Conservation (phyloP, 805 yeast species). For the Metschnikowia similis region DNA sequence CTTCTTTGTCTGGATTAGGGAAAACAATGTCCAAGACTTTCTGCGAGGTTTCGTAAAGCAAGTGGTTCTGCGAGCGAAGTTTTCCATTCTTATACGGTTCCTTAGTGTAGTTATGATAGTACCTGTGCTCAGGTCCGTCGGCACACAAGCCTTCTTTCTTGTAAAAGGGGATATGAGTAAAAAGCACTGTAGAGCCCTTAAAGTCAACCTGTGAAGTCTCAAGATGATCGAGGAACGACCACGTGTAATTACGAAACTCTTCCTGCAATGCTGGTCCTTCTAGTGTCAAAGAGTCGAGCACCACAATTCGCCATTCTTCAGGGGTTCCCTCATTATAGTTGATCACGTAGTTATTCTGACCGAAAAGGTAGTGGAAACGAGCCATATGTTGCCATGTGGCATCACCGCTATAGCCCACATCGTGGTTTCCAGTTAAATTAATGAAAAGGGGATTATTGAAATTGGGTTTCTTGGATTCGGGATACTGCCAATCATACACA, state of each 20-base stretch:
- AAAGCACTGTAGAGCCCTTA: slow-evolving; percentile 72
- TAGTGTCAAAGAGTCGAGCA: slow-evolving; percentile 71
- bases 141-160: slow-evolving; percentile 77
- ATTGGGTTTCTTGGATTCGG: slow-evolving; percentile 25
- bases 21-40: slow-evolving; percentile 69
- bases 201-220: slow-evolving; percentile 45
- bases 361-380: slow-evolving; percentile 69
- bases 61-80: slow-evolving; percentile 81
- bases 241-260: slow-evolving; percentile 60
- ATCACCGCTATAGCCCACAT: slow-evolving; percentile 93
- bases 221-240: slow-evolving; percentile 68
- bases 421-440: slow-evolving; percentile 93
- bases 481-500: slow-evolving; percentile 62
- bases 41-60: slow-evolving; percentile 62
- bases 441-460: slow-evolving; percentile 62
- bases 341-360: slow-evolving; percentile 79
- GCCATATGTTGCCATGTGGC: slow-evolving; percentile 88
- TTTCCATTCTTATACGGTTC: slow-evolving; percentile 69
- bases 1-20: slow-evolving; percentile 56
- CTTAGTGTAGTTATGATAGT: slow-evolving; percentile 46
- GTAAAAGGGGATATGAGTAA: slow-evolving; percentile 88
- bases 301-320: slow-evolving; percentile 86
- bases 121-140: slow-evolving; percentile 69
- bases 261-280: slow-evolving; percentile 89
- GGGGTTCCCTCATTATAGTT: slow-evolving; percentile 60